Conservation (phyloP, 148 eudicot genomes). For the Beta vulgaris region DNA sequence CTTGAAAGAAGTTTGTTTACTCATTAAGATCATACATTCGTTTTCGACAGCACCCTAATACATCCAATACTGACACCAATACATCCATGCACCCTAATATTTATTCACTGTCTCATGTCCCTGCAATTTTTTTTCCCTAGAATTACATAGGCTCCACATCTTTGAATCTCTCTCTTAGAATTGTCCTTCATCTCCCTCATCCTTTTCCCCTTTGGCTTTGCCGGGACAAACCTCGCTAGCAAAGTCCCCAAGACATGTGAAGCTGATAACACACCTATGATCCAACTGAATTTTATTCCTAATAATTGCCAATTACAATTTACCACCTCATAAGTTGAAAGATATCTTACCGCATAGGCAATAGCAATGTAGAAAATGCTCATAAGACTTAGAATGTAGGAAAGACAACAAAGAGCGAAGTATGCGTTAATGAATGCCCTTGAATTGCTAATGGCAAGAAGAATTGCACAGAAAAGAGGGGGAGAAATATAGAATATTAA, state of each 20-base stretch:
- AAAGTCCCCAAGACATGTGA: conserved; percentile 64
- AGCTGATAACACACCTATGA: conserved; percentile 69
- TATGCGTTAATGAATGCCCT: conserved; percentile 62
- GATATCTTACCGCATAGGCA: conserved; percentile 70
- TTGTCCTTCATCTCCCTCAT: too few species aligned
- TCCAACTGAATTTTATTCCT: conserved; percentile 54
- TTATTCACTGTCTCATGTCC: too few species aligned
- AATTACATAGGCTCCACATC: too few species aligned
- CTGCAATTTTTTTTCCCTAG: too few species aligned
- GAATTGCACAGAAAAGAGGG: conserved; percentile 40
- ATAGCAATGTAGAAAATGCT: conserved; percentile 71
- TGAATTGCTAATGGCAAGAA: conserved; percentile 55
- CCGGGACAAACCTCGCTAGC: conserved; percentile 64
- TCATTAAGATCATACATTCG: too few species aligned
- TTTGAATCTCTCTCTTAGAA: too few species aligned
- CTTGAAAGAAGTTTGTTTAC: too few species aligned
- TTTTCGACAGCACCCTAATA: too few species aligned
- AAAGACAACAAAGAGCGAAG: conserved; percentile 57
- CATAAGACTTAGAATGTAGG: conserved; percentile 62
- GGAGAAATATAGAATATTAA: neutral
- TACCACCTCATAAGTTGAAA: conserved; percentile 2
- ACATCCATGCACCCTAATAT: too few species aligned
- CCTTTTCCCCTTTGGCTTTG: too few species aligned
- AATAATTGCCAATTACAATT: neutral
- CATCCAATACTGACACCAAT: too few species aligned